phyloP scores from a whole-genome alignment of 2,329 filamentous ascomycete species.

The Botrytis porri region DNA sequence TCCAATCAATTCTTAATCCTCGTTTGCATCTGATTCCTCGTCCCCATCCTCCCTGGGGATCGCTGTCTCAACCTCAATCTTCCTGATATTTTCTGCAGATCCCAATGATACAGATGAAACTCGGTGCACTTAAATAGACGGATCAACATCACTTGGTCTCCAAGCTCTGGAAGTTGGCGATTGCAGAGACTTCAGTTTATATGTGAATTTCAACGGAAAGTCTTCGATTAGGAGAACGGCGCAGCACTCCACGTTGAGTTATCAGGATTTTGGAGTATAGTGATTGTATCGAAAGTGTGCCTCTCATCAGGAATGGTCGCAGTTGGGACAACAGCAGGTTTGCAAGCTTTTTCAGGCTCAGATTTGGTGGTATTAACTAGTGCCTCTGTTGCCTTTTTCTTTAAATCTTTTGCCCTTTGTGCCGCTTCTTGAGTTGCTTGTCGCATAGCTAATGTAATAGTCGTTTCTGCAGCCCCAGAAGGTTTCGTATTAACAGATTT shows the following conservation, averaged over 20 bases:
- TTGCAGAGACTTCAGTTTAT: constrained; percentile 30
- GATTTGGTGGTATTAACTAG: constrained; percentile 28
- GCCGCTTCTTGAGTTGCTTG: constrained; percentile 64
- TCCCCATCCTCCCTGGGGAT: constrained; percentile 38
- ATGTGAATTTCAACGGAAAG: constrained; percentile 16
- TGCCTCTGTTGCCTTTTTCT: constrained; percentile 39
- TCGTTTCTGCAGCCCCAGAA: constrained; percentile 28
- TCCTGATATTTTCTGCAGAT: constrained; percentile 33
- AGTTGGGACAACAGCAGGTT: constrained; percentile 21
- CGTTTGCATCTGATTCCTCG: constrained; percentile 21
- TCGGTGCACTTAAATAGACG: constrained; percentile 27
- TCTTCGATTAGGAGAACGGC: constrained; percentile 1
- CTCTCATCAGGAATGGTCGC: constrained; percentile 21
- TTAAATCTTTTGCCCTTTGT: constrained; percentile 59
- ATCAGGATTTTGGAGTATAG: constrained; percentile 33
- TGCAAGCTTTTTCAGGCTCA: constrained; percentile 22
- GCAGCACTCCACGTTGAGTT: constrained; percentile 35
- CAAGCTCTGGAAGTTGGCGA: constrained; percentile 35
- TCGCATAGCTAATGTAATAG: constrained; percentile 46
- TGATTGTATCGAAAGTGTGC: constrained; percentile 20
- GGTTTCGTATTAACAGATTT: constrained; percentile 23
- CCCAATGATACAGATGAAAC: constrained; percentile 28
- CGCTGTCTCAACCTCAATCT: constrained; percentile 32
- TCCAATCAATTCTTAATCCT: constrained; percentile 16
- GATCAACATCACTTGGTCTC: constrained; percentile 30